Conservation (phyloP, 768 basidiomycete species). For the Scleroderma bovista region DNA sequence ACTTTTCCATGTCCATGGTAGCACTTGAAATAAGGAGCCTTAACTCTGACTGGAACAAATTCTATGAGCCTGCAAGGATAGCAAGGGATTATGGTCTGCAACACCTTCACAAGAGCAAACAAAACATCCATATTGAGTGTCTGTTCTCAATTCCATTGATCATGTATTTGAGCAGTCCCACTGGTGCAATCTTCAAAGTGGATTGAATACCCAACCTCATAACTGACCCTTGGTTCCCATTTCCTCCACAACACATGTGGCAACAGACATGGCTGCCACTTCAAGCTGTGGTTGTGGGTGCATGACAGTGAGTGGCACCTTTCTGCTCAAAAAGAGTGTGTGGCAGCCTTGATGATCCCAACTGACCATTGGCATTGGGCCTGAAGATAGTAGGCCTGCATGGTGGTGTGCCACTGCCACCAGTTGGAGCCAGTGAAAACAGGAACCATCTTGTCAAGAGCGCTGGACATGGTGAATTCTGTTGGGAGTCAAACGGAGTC, state of each 20-base stretch:
- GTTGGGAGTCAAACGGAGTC: no score
- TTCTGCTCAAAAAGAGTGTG: no score
- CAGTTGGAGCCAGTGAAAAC: no score
- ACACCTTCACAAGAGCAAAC: conserved; percentile 96
- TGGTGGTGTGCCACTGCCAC: no score
- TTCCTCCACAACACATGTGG: conserved; percentile 97
- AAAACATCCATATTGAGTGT: conserved; percentile 98
- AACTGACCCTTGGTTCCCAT: conserved; percentile 96
- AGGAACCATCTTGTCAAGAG: no score
- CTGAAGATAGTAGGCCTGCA: no score
- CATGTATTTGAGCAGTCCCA: conserved; percentile 99
- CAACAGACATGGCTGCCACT: conserved; percentile 99
- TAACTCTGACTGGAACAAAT: conserved; percentile 81
- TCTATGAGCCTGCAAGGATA: conserved; percentile 19
- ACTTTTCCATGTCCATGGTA: conserved; percentile 97
- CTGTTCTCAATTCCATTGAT: conserved; percentile 99
- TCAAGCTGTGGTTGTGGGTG: conserved; percentile 98
- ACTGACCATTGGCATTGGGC: no score
- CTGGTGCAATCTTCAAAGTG: conserved; percentile 99
- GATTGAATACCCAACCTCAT: conserved; percentile 99
- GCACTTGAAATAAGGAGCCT: conserved; percentile 92
- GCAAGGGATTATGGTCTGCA: conserved; percentile 26
- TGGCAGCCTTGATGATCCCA: no score
- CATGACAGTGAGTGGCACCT: no score
- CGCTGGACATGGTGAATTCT: no score